phyloP scores from a whole-genome alignment of 2,329 filamentous ascomycete genomes.

The Pyrenophora seminiperda region DNA sequence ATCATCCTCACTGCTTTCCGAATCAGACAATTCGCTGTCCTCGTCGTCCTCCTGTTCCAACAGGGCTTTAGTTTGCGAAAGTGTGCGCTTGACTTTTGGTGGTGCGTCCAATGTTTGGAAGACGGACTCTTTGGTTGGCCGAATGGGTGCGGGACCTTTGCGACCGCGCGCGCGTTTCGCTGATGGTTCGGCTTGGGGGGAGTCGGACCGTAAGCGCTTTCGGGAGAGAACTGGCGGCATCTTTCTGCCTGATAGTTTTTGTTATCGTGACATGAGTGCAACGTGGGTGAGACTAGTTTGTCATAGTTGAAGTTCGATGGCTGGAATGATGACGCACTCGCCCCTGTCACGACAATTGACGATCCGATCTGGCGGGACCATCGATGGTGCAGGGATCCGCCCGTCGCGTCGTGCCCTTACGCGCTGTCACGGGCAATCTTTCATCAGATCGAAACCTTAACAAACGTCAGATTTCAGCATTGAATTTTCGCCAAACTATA shows the following conservation, averaged over 20 bases:
- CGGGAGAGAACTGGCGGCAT: slow-evolving; percentile 74
- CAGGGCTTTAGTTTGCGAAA: slow-evolving; percentile 44
- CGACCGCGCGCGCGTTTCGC: slow-evolving; percentile 31
- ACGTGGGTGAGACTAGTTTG: not conserved
- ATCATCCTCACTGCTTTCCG: slow-evolving; percentile 52
- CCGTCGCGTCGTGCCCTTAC: slow-evolving; percentile 21
- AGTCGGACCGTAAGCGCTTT: slow-evolving; percentile 64
- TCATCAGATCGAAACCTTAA: not conserved
- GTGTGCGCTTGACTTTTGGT: slow-evolving; percentile 39
- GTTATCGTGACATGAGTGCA: slow-evolving; percentile 5
- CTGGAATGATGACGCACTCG: slow-evolving; percentile 33
- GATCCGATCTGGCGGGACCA: slow-evolving; percentile 27
- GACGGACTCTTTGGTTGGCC: slow-evolving; percentile 46
- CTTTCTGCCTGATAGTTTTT: slow-evolving; percentile 1
- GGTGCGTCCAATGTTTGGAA: slow-evolving; percentile 54
- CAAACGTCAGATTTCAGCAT: not conserved
- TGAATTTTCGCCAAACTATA: not conserved
- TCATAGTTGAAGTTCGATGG: slow-evolving; percentile 3
- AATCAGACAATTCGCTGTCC: slow-evolving; percentile 49
- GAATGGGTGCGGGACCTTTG: slow-evolving; percentile 23
- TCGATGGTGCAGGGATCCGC: slow-evolving; percentile 18
- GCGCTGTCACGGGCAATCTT: slow-evolving; percentile 21
- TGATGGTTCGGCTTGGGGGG: slow-evolving; percentile 49
- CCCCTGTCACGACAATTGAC: slow-evolving; percentile 19
- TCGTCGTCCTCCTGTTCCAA: slow-evolving; percentile 50